phyloP scores from a whole-genome alignment of 495 filamentous ascomycete species.

The Penicillium antarcticum region DNA sequence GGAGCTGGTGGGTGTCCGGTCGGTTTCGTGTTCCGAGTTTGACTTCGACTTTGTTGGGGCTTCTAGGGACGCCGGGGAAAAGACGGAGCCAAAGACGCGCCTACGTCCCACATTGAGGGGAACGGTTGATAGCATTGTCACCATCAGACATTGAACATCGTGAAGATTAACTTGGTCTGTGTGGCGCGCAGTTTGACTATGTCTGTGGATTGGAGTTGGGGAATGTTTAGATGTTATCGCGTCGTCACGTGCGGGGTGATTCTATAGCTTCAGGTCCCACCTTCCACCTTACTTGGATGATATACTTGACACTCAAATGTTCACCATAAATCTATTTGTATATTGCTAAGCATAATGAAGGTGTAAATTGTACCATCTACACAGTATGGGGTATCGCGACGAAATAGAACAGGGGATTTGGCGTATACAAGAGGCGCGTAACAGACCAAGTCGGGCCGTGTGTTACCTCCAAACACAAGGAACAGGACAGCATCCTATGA shows the following conservation, averaged over 20 bases:
- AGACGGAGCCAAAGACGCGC: slow-evolving; percentile 51
- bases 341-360: background rate
- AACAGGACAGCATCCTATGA: background rate
- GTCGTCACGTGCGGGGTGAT: slow-evolving; percentile 15
- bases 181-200: background rate
- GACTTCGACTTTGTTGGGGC: slow-evolving; percentile 9
- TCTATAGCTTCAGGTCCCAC: background rate
- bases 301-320: too few relatives aligned
- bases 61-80: slow-evolving; percentile 43
- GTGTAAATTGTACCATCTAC: slow-evolving; percentile 2
- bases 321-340: background rate
- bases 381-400: slow-evolving; percentile 5
- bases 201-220: background rate
- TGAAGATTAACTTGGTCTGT: background rate
- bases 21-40: slow-evolving; percentile 5
- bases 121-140: slow-evolving; percentile 21
- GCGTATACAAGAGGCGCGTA: background rate
- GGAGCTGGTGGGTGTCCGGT: slow-evolving; percentile 15
- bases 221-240: slow-evolving; percentile 8
- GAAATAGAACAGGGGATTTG: slow-evolving; percentile 1
- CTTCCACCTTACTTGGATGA: too few relatives aligned
- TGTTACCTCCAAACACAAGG: background rate
- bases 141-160: slow-evolving; percentile 12
- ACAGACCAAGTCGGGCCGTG: background rate
- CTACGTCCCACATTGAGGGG: slow-evolving; percentile 33